A percentile compares a stretch with the other conserved stretches of the same genome.
These are phyloP conservation scores for Brassica juncea DNA, from an alignment of 345 rosid genomes.

Conservation along the genomic window DNA sequence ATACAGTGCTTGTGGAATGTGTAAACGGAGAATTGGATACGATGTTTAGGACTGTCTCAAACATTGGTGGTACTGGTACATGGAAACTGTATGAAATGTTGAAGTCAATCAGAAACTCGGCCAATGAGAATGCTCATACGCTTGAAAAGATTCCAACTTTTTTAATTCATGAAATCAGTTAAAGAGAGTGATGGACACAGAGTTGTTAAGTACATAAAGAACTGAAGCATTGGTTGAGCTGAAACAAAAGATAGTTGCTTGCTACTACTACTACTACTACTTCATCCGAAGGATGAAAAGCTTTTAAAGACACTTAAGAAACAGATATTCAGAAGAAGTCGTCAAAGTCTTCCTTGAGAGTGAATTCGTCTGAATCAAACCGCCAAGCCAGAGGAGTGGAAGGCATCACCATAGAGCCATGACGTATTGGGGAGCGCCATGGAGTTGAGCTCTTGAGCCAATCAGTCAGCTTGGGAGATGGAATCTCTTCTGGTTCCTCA, in stretches of 20 bases:
- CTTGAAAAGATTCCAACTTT: constrained; percentile 16
- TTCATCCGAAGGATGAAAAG: constrained; percentile 40
- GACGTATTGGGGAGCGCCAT: constrained; percentile 36
- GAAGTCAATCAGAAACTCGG: background rate
- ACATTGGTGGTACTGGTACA: background rate
- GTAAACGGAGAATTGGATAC: background rate
- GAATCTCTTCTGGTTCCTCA: constrained; percentile 45
- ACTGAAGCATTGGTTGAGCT: constrained; percentile 9
- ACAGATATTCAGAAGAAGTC: constrained; percentile 27
- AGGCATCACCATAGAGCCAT: constrained; percentile 41
- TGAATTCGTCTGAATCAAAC: constrained; percentile 47
- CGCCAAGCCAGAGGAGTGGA: constrained; percentile 45
- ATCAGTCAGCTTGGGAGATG: constrained; percentile 46
- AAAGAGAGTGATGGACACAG: constrained; percentile 16
- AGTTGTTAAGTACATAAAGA: constrained; percentile 14
- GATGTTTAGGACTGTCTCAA: background rate
- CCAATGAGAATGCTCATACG: background rate
- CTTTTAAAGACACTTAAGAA: background rate
- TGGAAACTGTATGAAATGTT: background rate
- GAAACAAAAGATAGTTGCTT: background rate
- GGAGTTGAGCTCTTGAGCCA: constrained; percentile 41
- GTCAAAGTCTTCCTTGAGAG: constrained; percentile 42
- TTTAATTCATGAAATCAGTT: constrained; percentile 17
- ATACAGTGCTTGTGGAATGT: background rate
- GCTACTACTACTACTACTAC: background rate